phyloP scores from a whole-genome alignment of 495 filamentous ascomycete species.

The Xylaria intraflava region DNA sequence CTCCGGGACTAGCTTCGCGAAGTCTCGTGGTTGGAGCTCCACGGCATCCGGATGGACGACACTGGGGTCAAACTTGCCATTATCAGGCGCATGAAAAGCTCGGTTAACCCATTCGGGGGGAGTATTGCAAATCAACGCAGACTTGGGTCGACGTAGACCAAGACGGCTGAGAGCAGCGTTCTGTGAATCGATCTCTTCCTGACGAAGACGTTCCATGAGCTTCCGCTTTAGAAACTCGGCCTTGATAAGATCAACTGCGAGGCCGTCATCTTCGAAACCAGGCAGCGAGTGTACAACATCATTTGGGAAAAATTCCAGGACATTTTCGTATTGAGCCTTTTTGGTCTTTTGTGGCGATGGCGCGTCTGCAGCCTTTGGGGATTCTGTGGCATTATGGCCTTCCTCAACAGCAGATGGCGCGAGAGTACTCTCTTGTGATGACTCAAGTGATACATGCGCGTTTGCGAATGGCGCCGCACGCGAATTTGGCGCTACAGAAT shows the following conservation, averaged over 20 bases:
- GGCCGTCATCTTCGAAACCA: slow-evolving; percentile 12
- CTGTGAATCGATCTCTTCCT: slow-evolving; percentile 11
- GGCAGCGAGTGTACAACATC: slow-evolving; percentile 20
- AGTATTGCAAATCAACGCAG: slow-evolving; percentile 24
- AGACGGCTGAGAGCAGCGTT: slow-evolving; percentile 13
- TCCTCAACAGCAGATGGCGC: neutral
- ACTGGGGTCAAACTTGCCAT: slow-evolving; percentile 33
- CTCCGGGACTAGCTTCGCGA: slow-evolving; percentile 49
- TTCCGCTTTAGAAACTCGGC: slow-evolving; percentile 15
- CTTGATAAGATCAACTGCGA: slow-evolving; percentile 14
- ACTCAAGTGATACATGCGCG: neutral
- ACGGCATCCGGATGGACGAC: slow-evolving; percentile 40
- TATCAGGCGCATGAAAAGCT: slow-evolving; percentile 9
- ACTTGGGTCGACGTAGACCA: slow-evolving; percentile 18
- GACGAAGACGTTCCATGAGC: slow-evolving; percentile 19
- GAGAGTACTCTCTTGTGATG: neutral
- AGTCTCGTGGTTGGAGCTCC: slow-evolving; percentile 53
- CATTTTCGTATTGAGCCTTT: slow-evolving; percentile 2
- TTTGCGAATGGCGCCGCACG: neutral
- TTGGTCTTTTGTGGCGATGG: neutral
- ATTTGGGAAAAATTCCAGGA: slow-evolving; percentile 21
- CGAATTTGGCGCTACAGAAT: neutral
- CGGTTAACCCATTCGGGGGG: slow-evolving; percentile 25
- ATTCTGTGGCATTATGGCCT: neutral
- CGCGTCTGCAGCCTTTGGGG: neutral